Percentiles rank a stretch among this genome's conserved stretches.
Conservation (phyloP, 208 protist species). For the Crithidia brevicula region DNA sequence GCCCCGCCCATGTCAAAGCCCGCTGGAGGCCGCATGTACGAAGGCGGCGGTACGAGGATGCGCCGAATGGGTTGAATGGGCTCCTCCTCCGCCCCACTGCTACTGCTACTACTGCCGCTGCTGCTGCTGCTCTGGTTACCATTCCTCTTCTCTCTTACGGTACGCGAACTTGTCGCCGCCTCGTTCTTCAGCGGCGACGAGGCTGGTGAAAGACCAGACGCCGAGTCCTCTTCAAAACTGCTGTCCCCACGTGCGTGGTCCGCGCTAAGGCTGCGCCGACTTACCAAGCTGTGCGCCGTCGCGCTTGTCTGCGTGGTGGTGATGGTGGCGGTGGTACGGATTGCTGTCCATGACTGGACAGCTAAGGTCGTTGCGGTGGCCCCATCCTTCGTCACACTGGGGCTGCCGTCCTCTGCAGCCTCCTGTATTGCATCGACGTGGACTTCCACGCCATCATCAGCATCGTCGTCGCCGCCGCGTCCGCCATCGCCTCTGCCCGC, state of each 20-base stretch:
- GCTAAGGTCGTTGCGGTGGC: background rate
- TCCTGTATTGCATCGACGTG: too few species aligned
- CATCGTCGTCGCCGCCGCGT: too few species aligned
- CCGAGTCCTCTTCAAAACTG: too few species aligned
- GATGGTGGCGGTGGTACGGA: background rate
- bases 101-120: conserved; percentile 11
- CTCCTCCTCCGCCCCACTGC: conserved; percentile 25
- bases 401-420: background rate
- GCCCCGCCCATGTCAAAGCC: background rate
- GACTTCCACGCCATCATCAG: too few species aligned
- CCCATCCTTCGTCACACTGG: background rate
- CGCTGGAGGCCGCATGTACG: conserved; percentile 3
- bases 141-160: background rate
- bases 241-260: background rate
- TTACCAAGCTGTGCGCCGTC: background rate
- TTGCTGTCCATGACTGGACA: background rate
- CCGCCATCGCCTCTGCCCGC: too few species aligned
- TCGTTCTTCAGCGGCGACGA: too few species aligned
- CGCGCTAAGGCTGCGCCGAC: background rate
- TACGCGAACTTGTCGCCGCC: background rate
- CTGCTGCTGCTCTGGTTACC: background rate
- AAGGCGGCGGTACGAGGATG: conserved; percentile 20
- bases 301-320: too few species aligned
- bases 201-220: too few species aligned
- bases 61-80: conserved; percentile 44